These are phyloP conservation scores for Tetrahymena elliotti DNA, from an alignment of 73 alveolate species.

Conservation along the genomic window DNA sequence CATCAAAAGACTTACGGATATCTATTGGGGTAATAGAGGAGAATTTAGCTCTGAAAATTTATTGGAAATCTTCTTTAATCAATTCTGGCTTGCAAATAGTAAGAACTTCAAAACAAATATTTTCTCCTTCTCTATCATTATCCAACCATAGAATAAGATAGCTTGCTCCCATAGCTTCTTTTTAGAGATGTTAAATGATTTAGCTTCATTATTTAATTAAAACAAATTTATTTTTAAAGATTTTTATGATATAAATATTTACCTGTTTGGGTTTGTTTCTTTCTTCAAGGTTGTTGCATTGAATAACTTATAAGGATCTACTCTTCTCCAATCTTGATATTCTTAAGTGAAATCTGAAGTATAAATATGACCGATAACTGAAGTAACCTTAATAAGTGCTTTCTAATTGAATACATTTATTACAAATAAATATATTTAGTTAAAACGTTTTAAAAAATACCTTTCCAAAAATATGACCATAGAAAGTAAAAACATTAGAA, in stretches of 20 bases:
- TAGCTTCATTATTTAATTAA: neutral
- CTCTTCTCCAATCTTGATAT: slow-evolving; percentile 30
- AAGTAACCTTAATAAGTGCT: slow-evolving; percentile 21
- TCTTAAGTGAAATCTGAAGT: slow-evolving; percentile 34
- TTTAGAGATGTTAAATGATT: slow-evolving; percentile 41
- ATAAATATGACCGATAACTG: slow-evolving; percentile 30
- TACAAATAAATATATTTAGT: slow-evolving; percentile 11
- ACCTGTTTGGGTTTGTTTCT: slow-evolving; percentile 57
- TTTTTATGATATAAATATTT: neutral
- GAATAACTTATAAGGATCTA: slow-evolving; percentile 91
- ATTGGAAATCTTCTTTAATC: slow-evolving; percentile 13
- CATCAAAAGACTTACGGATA: slow-evolving; percentile 74
- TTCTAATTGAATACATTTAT: neutral
- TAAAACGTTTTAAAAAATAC: neutral
- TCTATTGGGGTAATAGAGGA: slow-evolving; percentile 87
- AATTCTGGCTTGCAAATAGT: slow-evolving; percentile 64
- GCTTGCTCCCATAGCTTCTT: slow-evolving; percentile 68
- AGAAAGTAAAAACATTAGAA: neutral
- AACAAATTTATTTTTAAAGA: neutral
- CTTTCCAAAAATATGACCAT: neutral
- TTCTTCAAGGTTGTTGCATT: slow-evolving; percentile 91
- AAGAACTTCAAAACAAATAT: slow-evolving; percentile 98
- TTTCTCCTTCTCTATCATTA: slow-evolving; percentile 99
- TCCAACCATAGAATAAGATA: slow-evolving; percentile 98
- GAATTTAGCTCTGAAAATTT: slow-evolving; percentile 79